These are phyloP conservation scores for Aegilops speltoides DNA, from an alignment of 176 grass and related monocot genomes.

Conservation along the genomic window DNA sequence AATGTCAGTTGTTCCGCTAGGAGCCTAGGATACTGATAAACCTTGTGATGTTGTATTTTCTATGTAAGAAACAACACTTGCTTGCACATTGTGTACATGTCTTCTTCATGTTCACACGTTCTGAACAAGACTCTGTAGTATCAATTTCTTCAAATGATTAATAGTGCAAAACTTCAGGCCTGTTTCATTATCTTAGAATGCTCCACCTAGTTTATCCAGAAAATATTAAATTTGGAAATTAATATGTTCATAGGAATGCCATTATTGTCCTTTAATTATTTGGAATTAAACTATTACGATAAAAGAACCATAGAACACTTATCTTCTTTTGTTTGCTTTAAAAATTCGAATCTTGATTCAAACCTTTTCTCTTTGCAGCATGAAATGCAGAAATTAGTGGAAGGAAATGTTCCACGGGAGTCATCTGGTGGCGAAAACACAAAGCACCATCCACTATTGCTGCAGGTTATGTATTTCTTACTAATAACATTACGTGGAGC, in stretches of 20 bases:
- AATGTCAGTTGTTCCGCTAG: neutral
- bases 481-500: neutral
- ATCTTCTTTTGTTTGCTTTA: neutral
- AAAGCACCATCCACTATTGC: constrained; percentile 75
- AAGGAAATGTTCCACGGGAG: constrained; percentile 48
- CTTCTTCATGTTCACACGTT: neutral
- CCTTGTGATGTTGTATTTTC: neutral
- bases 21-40: neutral
- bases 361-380: constrained; percentile 23
- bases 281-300: neutral
- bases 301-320: neutral
- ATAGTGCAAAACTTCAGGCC: neutral
- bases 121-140: neutral
- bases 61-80: constrained; percentile 1
- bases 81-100: neutral
- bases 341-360: neutral
- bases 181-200: neutral
- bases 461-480: constrained; percentile 63
- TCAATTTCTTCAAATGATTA: neutral
- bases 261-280: neutral
- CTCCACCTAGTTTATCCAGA: neutral
- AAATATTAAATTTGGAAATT: neutral
- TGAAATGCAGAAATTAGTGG: constrained; percentile 72
- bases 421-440: constrained; percentile 46
- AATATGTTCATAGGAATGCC: neutral